phyloP scores from a whole-genome alignment of 2,329 filamentous ascomycete species.

The Fusarium equiseti region DNA sequence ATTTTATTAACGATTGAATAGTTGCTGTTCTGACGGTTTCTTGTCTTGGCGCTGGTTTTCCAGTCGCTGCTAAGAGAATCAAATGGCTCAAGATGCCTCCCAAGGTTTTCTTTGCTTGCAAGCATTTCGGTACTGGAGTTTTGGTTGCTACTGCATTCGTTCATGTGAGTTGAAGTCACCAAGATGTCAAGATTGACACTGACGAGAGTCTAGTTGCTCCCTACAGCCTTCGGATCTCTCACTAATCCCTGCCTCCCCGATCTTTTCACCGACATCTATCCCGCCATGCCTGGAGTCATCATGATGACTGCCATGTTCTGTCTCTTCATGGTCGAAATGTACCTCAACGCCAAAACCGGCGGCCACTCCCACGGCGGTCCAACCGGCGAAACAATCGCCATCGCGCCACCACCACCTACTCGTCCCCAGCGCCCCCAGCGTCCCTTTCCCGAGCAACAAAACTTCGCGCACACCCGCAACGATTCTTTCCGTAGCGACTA shows the following conservation, averaged over 20 bases:
- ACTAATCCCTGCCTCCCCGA: constrained; percentile 68
- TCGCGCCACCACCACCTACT: constrained; percentile 4
- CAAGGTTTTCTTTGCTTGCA: constrained; percentile 71
- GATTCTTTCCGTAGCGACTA: constrained; percentile 6
- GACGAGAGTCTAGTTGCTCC: constrained; percentile 61
- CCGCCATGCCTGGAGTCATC: constrained; percentile 72
- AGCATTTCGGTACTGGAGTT: constrained; percentile 78
- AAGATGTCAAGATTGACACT: background rate
- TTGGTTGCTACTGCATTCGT: constrained; percentile 80
- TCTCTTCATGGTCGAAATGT: constrained; percentile 73
- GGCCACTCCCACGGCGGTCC: constrained; percentile 70
- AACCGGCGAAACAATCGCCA: constrained; percentile 53
- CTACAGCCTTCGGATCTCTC: constrained; percentile 68
- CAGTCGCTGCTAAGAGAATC: constrained; percentile 66
- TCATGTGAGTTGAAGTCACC: constrained; percentile 61
- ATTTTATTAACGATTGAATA: constrained; percentile 11
- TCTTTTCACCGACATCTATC: constrained; percentile 70
- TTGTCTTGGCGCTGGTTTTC: constrained; percentile 61
- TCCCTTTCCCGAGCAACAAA: constrained; percentile 1
- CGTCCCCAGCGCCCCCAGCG: constrained; percentile 13
- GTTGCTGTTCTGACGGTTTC: constrained; percentile 49
- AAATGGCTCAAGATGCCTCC: constrained; percentile 69
- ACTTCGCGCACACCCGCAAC: constrained; percentile 1
- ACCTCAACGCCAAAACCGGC: constrained; percentile 69
- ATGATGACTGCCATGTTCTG: constrained; percentile 73